These are phyloP conservation scores for Mucor indicus DNA, from an alignment of 371 early-diverging fungal genomes.

Conservation along the genomic window DNA sequence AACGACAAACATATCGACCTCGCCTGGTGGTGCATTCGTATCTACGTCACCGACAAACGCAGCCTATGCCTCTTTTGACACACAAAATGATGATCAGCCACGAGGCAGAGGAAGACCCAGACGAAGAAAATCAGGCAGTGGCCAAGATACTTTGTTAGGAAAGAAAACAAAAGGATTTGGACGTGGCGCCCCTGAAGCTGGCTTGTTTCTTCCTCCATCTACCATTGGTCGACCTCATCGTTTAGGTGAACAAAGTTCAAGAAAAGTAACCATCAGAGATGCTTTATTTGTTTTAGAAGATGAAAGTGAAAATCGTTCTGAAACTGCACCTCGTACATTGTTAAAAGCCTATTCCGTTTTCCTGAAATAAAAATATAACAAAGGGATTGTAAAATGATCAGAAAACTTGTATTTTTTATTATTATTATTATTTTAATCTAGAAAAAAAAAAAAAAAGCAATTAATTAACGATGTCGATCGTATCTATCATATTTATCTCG, in stretches of 20 bases:
- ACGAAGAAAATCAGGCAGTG: conserved; percentile 20
- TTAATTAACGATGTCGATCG: conserved; percentile 3
- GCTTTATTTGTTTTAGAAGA: conserved; percentile 72
- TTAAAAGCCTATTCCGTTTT: conserved; percentile 59
- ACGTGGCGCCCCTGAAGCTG: conserved; percentile 15
- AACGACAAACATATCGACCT: not conserved
- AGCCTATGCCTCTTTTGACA: not conserved
- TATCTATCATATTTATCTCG: conserved; percentile 1
- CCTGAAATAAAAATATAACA: conserved; percentile 42
- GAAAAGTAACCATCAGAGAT: conserved; percentile 67
- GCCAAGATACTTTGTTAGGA: conserved; percentile 8
- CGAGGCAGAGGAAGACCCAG: conserved; percentile 43
- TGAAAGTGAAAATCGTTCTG: conserved; percentile 58
- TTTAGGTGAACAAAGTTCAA: conserved; percentile 41
- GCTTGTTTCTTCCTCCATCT: conserved; percentile 36
- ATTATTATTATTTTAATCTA: not conserved
- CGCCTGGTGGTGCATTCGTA: not conserved
- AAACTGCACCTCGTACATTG: conserved; percentile 52
- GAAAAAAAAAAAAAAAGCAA: not conserved
- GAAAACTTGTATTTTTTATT: not conserved
- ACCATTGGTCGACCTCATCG: conserved; percentile 34
- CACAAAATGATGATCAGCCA: conserved; percentile 3
- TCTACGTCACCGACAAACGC: conserved; percentile 7
- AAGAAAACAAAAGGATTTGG: conserved; percentile 14
- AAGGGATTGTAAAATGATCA: too few species aligned